A percentile compares a stretch with the other conserved stretches of the same genome.
These are phyloP conservation scores for Dendrobium nobile DNA, from an alignment of 106 monocot species.

Conservation along the genomic window DNA sequence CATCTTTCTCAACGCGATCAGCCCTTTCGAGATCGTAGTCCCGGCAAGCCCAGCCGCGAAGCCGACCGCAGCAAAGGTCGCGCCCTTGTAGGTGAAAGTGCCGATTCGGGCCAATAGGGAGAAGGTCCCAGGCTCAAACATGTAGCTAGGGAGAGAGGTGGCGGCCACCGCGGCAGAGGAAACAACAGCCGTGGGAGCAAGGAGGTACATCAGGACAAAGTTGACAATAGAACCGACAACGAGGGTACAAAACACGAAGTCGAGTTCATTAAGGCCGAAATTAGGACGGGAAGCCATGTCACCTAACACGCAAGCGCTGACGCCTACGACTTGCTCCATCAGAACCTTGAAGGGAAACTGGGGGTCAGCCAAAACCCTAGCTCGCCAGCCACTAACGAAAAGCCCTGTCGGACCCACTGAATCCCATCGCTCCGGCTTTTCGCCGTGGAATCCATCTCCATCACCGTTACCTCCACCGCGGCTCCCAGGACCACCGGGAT, in stretches of 20 bases:
- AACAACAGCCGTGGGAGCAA: slow-evolving; percentile 38
- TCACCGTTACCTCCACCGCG: background rate
- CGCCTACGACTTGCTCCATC: slow-evolving; percentile 69
- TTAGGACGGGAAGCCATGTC: slow-evolving; percentile 78
- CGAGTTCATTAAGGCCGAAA: slow-evolving; percentile 71
- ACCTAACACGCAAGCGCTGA: slow-evolving; percentile 51
- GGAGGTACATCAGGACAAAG: slow-evolving; percentile 54
- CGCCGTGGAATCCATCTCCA: background rate
- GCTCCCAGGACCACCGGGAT: slow-evolving; percentile 3
- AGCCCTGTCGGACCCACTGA: slow-evolving; percentile 23
- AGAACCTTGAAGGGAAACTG: slow-evolving; percentile 76
- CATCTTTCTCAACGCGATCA: slow-evolving; percentile 49
- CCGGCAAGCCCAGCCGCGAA: slow-evolving; percentile 54
- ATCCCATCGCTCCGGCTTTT: background rate
- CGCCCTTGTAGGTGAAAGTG: slow-evolving; percentile 52
- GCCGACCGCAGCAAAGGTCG: slow-evolving; percentile 43
- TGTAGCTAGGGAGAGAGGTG: slow-evolving; percentile 42
- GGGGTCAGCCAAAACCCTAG: slow-evolving; percentile 47
- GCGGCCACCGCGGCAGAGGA: slow-evolving; percentile 8
- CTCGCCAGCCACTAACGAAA: slow-evolving; percentile 49
- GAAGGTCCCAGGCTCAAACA: slow-evolving; percentile 51
- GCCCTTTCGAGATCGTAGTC: slow-evolving; percentile 46
- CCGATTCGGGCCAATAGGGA: slow-evolving; percentile 23
- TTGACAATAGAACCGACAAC: slow-evolving; percentile 72
- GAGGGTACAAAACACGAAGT: slow-evolving; percentile 71